Evolutionary conservation across 768 basidiomycete genomes (phyloP), one percentile per base, ranked within the genome.

Genomic region (Kwoniella europaea): DNA sequence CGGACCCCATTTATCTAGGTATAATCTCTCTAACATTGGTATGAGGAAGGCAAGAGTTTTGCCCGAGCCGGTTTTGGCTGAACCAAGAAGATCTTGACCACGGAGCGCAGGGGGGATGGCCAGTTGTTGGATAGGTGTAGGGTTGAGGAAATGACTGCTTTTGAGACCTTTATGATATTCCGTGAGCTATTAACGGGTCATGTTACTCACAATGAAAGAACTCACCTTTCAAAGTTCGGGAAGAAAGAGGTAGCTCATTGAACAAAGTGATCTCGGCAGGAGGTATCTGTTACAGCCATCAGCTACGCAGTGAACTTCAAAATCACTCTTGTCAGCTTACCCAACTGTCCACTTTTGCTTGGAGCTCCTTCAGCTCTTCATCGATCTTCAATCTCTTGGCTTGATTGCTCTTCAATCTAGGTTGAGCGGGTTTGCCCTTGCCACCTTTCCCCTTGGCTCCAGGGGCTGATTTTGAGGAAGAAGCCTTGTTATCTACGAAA

Each of bases 61-160:
- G 22, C 91, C 90, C 61, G 89, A 90, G 1, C 90, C 90, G 1
- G 90, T 91, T 20, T 88, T 85, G 4, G 90, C 90, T 0, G 90
- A 89, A 18, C 89, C 91, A 4, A 91, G 85, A 27, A 91, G 87
- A 68, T 91, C 90, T 58, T 87, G 86, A 7, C 88, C 88, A 76
- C 88, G 89, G 7, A 91, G 80, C 1, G 90, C 86, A 9, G 87
- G 82, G 0, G 90, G 89, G 29, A 91, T 84, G 44, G 89, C 87
- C 16, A 87, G 85, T 5, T 86, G 83, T 77, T 91, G 90, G 57
- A 91, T 90, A 67, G 93, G 91, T 0, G 95, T 97, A 88, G 94
- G 93, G 22, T 91, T 86, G 54, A 90, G 87, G 77, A 94, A 97
- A 79, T 89, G 93, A 0, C 90, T 89, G 71, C 92, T 91, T 85